Base-by-base conservation (phyloP, 83 land plant species). In the Thuja plicata region DNA sequence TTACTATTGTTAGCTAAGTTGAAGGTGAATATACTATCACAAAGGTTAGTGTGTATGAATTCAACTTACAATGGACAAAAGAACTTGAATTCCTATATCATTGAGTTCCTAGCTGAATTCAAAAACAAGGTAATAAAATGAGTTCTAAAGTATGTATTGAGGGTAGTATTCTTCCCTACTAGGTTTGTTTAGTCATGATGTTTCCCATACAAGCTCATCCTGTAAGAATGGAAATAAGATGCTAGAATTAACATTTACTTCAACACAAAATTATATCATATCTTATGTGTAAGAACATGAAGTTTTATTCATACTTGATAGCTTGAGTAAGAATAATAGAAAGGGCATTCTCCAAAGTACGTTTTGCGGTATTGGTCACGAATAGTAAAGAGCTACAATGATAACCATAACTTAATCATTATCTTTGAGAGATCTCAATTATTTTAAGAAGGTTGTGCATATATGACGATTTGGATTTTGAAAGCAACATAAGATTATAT, bases 51-150 rank as follows among this genome's bases (percentile, higher is more conserved):
- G 17, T 54, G 57, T 54, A 54, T 54, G 19, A 48, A 21, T 32
- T 46, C 2, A 45, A 76, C 70, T 80, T 87, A 97, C 99, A 82
- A 88, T 86, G 11, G 99, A 89, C 16, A 97, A 93, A 16, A 97
- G 91, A 35, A 97, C 88, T 93, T 97, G 97, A 76, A 91, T 91
- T 11, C 99, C 99, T 34, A 98, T 96, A 84, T 88, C 92, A 71
- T 98, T 98, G 87, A 96, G 96, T 54, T 98, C 99, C 99, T 99
- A 98, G 87, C 95, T 97, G 89, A 96, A 98, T 87, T 98, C 99
- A 50, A 84, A 87, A 5, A 94, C 96, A 35, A 46, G 86, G 19
- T 90, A 87, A 88, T 92, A 86, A 9, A 91, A 87, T 55, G 88
- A 54, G 45, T 94, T 91, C 48, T 97, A 91, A 45, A 87, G 84